A percentile compares a stretch with the other conserved stretches of the same genome.
Evolutionary conservation across 2,329 filamentous ascomycete species (phyloP).

Genomic region (Phaeoacremonium minimum): DNA sequence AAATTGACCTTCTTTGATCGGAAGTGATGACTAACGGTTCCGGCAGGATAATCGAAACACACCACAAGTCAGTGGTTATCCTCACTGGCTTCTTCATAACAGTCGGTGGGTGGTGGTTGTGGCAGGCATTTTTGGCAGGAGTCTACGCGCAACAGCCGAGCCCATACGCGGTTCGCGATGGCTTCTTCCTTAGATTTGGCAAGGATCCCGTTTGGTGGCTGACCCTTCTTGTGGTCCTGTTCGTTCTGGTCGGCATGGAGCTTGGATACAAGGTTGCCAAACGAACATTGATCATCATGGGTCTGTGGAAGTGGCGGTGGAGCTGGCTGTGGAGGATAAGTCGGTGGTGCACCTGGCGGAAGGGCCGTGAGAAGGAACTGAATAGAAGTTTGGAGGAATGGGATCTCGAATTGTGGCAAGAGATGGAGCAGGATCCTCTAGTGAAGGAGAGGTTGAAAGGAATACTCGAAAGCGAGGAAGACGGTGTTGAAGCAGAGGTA

Average conservation of each 20-base stretch:
- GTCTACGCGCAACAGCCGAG: conserved; percentile 50
- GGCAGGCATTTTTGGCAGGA: conserved; percentile 68
- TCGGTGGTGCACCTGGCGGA: conserved; percentile 4
- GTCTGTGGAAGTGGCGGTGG: conserved; percentile 35
- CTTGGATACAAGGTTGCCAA: conserved; percentile 49
- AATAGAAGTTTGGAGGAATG: conserved; percentile 44
- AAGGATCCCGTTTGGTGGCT: conserved; percentile 70
- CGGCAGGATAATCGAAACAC: conserved; percentile 67
- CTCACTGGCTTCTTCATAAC: conserved; percentile 55
- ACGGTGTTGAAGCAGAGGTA: no score
- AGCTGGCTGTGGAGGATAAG: conserved; percentile 13
- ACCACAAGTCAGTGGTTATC: conserved; percentile 67
- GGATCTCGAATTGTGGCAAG: conserved; percentile 53
- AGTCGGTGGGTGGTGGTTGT: conserved; percentile 62
- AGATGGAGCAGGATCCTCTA: conserved; percentile 47
- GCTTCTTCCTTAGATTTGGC: conserved; percentile 65
- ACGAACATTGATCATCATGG: conserved; percentile 38
- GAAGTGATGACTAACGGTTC: conserved; percentile 13
- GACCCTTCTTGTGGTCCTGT: conserved; percentile 60
- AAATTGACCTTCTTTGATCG: not conserved
- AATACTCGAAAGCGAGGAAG: no score
- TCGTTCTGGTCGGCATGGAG: conserved; percentile 60
- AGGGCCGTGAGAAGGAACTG: conserved; percentile 17
- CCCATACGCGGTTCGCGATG: conserved; percentile 63
- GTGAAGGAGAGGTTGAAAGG: conserved; percentile 35